Evolutionary conservation across 345 rosid genomes (phyloP).

Genomic region (Brassica juncea): DNA sequence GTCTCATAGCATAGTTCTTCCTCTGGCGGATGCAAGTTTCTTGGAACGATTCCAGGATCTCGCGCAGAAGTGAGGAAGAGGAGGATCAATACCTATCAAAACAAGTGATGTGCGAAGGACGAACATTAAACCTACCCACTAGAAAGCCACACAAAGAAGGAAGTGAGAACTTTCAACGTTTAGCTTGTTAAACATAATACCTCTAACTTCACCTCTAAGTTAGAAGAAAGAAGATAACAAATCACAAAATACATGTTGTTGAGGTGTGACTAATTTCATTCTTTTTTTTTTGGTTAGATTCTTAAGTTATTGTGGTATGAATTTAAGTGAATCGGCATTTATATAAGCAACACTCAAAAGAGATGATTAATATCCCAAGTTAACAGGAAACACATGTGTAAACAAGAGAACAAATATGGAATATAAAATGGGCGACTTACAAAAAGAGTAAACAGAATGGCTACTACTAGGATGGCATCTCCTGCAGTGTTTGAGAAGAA

Average conservation of each 20-base stretch:
- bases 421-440: slow-evolving; percentile 52
- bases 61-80: slow-evolving; percentile 87
- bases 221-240: slow-evolving; percentile 6
- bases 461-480: slow-evolving; percentile 68
- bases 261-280: background rate
- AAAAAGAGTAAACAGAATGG: slow-evolving; percentile 66
- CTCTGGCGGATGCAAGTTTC: slow-evolving; percentile 89
- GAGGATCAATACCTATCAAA: slow-evolving; percentile 75
- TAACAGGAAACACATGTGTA: background rate
- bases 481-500: slow-evolving; percentile 81
- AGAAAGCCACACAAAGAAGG: background rate
- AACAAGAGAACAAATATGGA: background rate
- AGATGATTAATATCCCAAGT: background rate
- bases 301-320: background rate
- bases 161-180: background rate
- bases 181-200: background rate
- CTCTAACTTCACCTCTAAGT: background rate
- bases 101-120: slow-evolving; percentile 28
- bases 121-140: background rate
- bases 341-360: background rate
- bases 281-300: background rate
- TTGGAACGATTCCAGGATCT: slow-evolving; percentile 95
- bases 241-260: background rate
- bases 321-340: background rate
- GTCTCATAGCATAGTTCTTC: slow-evolving; percentile 72